phyloP scores from a whole-genome alignment of 1,284 basidiomycete genomes.

The Coniferiporia weirii region DNA sequence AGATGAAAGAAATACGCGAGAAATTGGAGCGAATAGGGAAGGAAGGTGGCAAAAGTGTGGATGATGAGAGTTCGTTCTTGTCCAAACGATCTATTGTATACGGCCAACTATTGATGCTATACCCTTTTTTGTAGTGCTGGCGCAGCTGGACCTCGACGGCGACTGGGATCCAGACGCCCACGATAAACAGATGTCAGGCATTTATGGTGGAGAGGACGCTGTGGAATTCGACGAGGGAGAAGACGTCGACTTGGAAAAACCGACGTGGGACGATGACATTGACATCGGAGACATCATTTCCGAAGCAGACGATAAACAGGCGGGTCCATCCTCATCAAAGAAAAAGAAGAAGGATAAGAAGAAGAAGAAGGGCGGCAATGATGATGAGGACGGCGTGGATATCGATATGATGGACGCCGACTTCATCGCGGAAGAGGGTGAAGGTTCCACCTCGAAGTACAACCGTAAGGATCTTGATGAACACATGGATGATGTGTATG shows the following conservation, averaged over 20 bases:
- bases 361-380: slow-evolving; percentile 44
- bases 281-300: slow-evolving; percentile 66
- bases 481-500: slow-evolving; percentile 89
- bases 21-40: slow-evolving; percentile 68
- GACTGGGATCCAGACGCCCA: slow-evolving; percentile 83
- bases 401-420: slow-evolving; percentile 76
- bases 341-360: slow-evolving; percentile 43
- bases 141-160: slow-evolving; percentile 65
- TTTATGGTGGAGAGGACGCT: slow-evolving; percentile 53
- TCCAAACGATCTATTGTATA: neutral
- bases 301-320: slow-evolving; percentile 32
- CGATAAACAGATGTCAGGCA: slow-evolving; percentile 68
- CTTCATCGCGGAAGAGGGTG: slow-evolving; percentile 22
- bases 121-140: slow-evolving; percentile 38
- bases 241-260: slow-evolving; percentile 62
- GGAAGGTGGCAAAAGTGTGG: slow-evolving; percentile 52
- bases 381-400: slow-evolving; percentile 44
- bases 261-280: slow-evolving; percentile 86
- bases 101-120: slow-evolving; percentile 1
- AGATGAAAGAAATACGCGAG: slow-evolving; percentile 76
- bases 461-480: slow-evolving; percentile 74
- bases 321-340: slow-evolving; percentile 23
- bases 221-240: slow-evolving; percentile 35
- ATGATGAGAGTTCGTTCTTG: slow-evolving; percentile 38
- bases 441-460: slow-evolving; percentile 68